Base-by-base conservation (phyloP, 2,329 filamentous ascomycete genomes). In the Venturiaceae sp. region DNA sequence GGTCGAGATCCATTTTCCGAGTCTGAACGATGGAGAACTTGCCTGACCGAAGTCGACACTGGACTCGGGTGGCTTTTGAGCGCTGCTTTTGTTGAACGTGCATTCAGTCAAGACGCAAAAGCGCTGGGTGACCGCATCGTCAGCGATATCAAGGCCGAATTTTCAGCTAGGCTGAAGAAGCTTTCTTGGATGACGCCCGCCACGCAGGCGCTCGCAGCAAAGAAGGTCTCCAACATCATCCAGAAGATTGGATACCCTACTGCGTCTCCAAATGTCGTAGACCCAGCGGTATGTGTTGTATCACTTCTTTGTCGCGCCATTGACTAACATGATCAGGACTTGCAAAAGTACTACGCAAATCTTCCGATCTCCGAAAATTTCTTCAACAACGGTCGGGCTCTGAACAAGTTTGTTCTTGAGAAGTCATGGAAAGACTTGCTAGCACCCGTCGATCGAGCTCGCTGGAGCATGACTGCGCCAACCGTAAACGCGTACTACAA, bases 171-270 rank as follows among this genome's bases (percentile, higher is more conserved):
- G 60, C 71, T 88, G 52, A 75, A 80, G 39, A 70, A 73, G 2
- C 80, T 82, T 0, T 71, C 76, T 14, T 89, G 86, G 86, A 86
- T 87, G 80, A 82, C 83, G 46, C 72, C 81, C 1, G 75, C 80
- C 44, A 82, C 84, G 26, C 79, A 80, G 46, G 74, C 80, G 55
- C 73, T 83, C 5, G 83, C 83, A 1, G 80, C 83, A 41, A 73
- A 83, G 56, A 88, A 88, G 67, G 80, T 88, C 2, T 75, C 83
- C 61, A 84, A 85, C 59, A 87, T 88, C 62, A 72, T 81, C n/a
- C 83, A 86, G 63, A 87, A 87, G 66, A 84, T 88, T 57, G 85
- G 84, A 1, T 87, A 86, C 64, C 84, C 84, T 1, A 83, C 52
- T 8, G 52, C 52, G 19, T 53, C 52, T 37, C 52, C 52, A 79